A percentile compares a stretch with the other conserved stretches of the same genome.
These are phyloP conservation scores for Hypoxylon sp. DNA, from an alignment of 2,329 filamentous ascomycete species.

Conservation along the genomic window DNA sequence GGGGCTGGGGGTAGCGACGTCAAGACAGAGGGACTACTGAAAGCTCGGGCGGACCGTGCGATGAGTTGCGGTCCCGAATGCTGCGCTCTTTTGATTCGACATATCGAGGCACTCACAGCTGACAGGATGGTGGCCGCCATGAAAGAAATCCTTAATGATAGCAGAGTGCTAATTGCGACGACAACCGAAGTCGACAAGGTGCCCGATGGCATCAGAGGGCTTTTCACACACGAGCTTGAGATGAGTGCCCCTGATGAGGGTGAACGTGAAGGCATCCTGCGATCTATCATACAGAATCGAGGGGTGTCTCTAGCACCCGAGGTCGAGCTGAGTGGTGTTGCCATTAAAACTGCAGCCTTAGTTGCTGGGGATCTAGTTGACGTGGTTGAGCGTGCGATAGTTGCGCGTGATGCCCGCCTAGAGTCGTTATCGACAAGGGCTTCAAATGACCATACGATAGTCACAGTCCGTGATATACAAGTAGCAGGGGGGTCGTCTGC, in stretches of 20 bases:
- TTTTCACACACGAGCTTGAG: constrained; percentile 97
- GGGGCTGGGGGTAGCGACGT: constrained; percentile 89
- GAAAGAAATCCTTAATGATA: constrained; percentile 84
- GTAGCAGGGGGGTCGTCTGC: constrained; percentile 86
- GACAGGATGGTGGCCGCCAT: constrained; percentile 90
- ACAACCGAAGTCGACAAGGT: constrained; percentile 97
- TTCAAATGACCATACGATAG: constrained; percentile 55
- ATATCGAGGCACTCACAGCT: constrained; percentile 91
- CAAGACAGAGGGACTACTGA: constrained; percentile 92
- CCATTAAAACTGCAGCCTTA: constrained; percentile 94
- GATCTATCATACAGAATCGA: constrained; percentile 81
- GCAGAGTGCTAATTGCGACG: constrained; percentile 89
- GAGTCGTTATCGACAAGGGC: constrained; percentile 75
- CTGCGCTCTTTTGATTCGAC: constrained; percentile 87
- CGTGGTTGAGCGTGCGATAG: constrained; percentile 89
- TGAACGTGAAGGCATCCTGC: constrained; percentile 89
- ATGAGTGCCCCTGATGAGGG: constrained; percentile 93
- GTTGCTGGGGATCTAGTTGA: constrained; percentile 96
- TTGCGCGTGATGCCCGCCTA: constrained; percentile 82
- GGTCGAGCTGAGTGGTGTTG: constrained; percentile 86
- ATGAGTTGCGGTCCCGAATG: constrained; percentile 88
- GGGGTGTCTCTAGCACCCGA: constrained; percentile 84
- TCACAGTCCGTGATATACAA: constrained; percentile 86
- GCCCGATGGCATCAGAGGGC: constrained; percentile 86
- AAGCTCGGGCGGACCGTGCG: constrained; percentile 88